These are phyloP conservation scores for Leptosphaerulina australis DNA, from an alignment of 2,329 filamentous ascomycete genomes.

Conservation along the genomic window DNA sequence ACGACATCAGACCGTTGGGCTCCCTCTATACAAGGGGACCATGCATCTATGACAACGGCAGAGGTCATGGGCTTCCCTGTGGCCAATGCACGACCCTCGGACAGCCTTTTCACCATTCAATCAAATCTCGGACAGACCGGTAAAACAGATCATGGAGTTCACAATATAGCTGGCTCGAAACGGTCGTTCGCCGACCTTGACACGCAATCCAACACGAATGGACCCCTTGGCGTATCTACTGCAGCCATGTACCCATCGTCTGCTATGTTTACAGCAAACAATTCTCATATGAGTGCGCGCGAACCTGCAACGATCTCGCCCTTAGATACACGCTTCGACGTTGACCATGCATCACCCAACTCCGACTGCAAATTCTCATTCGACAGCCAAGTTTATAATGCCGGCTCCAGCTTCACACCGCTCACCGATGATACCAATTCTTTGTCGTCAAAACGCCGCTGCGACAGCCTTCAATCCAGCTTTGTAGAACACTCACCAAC, in stretches of 20 bases:
- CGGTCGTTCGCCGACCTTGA: not conserved
- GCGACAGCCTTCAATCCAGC: slow-evolving; percentile 12
- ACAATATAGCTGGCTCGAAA: not conserved
- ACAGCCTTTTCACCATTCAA: not conserved
- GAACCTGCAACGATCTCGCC: slow-evolving; percentile 15
- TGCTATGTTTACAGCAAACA: slow-evolving; percentile 13
- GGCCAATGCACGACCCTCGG: not conserved
- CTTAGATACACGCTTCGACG: slow-evolving; percentile 17
- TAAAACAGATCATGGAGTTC: not conserved
- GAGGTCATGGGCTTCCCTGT: slow-evolving; percentile 1
- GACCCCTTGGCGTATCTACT: not conserved
- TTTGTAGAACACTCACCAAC: slow-evolving; percentile 3
- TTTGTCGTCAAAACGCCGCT: not conserved
- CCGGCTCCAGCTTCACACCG: not conserved
- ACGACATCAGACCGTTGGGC: slow-evolving; percentile 2
- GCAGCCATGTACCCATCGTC: not conserved
- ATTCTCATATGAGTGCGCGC: not conserved
- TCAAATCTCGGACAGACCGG: not conserved
- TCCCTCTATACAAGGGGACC: not conserved
- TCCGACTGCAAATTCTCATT: slow-evolving; percentile 6
- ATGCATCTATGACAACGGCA: not conserved
- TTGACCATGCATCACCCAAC: not conserved
- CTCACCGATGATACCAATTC: not conserved
- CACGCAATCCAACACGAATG: not conserved
- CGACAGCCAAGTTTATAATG: not conserved